These are phyloP conservation scores for Keithomyces neogunnii DNA, from an alignment of 2,329 filamentous ascomycete species.

Conservation along the genomic window DNA sequence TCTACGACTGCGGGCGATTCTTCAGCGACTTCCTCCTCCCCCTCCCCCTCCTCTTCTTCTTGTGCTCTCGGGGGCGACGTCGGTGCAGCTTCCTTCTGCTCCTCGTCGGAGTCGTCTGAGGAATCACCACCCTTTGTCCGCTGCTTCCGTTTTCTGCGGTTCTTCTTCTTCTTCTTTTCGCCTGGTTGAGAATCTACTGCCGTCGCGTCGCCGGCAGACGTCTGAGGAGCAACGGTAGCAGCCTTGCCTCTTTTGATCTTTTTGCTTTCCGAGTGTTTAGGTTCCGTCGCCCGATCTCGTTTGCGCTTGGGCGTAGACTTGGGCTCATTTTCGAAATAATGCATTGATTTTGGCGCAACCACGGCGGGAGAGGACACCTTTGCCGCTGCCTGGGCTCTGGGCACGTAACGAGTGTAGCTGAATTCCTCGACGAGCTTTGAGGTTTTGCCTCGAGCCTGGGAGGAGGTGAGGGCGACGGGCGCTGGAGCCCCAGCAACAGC, in stretches of 20 bases:
- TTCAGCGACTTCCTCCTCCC: background rate
- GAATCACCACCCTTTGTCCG: conserved; percentile 20
- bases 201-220: conserved; percentile 11
- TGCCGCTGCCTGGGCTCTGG: conserved; percentile 16
- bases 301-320: conserved; percentile 25
- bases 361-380: conserved; percentile 5
- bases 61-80: background rate
- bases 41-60: background rate
- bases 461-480: conserved; percentile 5
- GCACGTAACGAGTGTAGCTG: conserved; percentile 34
- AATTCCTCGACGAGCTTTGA: conserved; percentile 13
- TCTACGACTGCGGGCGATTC: background rate
- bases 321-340: conserved; percentile 21
- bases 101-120: conserved; percentile 11
- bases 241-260: conserved; percentile 19
- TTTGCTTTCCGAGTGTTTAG: conserved; percentile 22
- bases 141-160: conserved; percentile 25
- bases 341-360: conserved; percentile 8
- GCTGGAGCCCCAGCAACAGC: conserved; percentile 4
- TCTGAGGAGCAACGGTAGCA: conserved; percentile 5
- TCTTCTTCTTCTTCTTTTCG: conserved; percentile 18
- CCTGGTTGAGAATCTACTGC: background rate
- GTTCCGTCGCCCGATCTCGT: conserved; percentile 23
- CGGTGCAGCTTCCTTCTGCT: conserved; percentile 9
- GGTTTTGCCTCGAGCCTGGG: background rate